Evolutionary conservation across 2,329 filamentous ascomycete genomes (phyloP).

Genomic region (Sclerotinia sclerotiorum): DNA sequence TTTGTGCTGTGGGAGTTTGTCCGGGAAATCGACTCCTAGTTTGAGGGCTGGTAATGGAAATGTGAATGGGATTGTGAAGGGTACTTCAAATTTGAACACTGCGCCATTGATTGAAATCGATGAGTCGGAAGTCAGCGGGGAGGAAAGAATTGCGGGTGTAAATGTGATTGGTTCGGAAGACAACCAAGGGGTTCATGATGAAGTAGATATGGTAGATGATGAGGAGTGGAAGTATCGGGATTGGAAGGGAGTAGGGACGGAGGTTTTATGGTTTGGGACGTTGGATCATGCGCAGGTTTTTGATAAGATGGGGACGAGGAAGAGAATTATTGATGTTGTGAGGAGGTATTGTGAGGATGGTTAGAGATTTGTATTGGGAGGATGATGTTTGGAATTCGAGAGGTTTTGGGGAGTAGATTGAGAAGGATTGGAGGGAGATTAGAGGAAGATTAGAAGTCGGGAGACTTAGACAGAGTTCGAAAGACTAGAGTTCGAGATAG

Average conservation of each 20-base stretch:
- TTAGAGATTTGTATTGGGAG: not conserved
- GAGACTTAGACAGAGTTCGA: not conserved
- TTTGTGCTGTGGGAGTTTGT: slow-evolving; percentile 41
- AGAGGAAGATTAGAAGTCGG: not conserved
- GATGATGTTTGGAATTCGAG: not conserved
- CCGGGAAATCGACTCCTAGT: slow-evolving; percentile 17
- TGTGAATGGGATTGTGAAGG: not conserved
- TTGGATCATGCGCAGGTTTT: slow-evolving; percentile 59
- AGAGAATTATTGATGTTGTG: slow-evolving; percentile 40
- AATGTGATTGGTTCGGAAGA: not conserved
- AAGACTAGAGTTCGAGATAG: not conserved
- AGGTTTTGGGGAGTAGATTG: not conserved
- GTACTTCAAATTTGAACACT: not conserved
- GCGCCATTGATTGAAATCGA: slow-evolving; percentile 17
- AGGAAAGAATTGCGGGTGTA: not conserved
- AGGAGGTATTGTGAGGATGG: slow-evolving; percentile 33
- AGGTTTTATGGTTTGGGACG: slow-evolving; percentile 55
- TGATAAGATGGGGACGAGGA: slow-evolving; percentile 42
- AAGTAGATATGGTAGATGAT: slow-evolving; percentile 27
- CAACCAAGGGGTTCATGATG: slow-evolving; percentile 13
- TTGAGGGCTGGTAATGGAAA: slow-evolving; percentile 33
- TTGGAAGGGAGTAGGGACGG: slow-evolving; percentile 40
- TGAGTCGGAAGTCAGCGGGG: not conserved
- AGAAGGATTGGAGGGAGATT: too few species aligned
- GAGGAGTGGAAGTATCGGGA: slow-evolving; percentile 40